Evolutionary conservation across 768 basidiomycete species (phyloP), one percentile per base, ranked within the genome.

Genomic region (Phylloporus sp.): DNA sequence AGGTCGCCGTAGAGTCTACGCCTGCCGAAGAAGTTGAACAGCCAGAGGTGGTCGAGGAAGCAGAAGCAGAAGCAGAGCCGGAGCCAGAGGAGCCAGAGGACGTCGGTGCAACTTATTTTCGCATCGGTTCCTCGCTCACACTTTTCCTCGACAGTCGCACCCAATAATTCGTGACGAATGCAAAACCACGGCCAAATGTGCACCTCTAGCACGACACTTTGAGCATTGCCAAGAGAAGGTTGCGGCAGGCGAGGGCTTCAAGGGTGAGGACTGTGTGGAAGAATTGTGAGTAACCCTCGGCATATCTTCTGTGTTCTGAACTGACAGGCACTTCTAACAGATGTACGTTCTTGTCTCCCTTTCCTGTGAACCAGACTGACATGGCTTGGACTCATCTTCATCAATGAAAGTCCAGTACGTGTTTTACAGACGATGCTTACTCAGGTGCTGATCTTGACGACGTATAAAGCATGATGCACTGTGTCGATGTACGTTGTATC

Each of bases 171-270:
- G 84, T 45, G 88, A 90, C 35, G 85, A 89, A 56, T 91, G 88
- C 68, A 75, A 84, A 60, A 65, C 76, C 52, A 69, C 79, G 26
- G 57, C 76, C 4, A 79, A 83, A 54, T 94, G 92, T 55, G 78
- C 77, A 31, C 68, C 80, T 29, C 65, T 83, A 46, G 73, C 83
- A 31, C 80, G 86, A 60, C 93, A 95, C 71, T 95, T 94, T 67
- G 78, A 85, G 49, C 88, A 93, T 62, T 95, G 93, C 68, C 79
- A 88, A 63, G 87, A 93, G 68, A 93, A 90, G 71, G 83, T 96
- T 38, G 69, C 80, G 49, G 75, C 73, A 24, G 93, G 92, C 22
- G 62, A 92, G 59, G 92, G 90, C 31, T 90, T 78, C 79, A 84
- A 89, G 64, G 82, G 82, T 53, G 93, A 95, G 74, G 91, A 94